phyloP scores from a whole-genome alignment of 2,329 filamentous ascomycete genomes.

The Venturia pyrina region DNA sequence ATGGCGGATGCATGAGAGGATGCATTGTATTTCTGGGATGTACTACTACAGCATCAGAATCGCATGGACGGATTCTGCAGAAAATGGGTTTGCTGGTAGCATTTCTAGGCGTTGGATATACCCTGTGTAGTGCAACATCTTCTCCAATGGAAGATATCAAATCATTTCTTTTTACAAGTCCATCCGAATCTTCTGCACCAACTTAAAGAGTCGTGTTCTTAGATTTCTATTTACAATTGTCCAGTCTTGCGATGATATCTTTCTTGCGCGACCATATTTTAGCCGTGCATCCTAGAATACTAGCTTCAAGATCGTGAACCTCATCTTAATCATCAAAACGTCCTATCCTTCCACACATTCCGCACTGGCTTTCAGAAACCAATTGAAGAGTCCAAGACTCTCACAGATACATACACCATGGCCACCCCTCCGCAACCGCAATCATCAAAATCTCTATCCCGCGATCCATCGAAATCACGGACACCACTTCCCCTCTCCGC shows the following conservation, averaged over 20 bases:
- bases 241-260: neutral
- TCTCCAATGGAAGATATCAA: neutral
- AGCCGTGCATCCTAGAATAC: neutral
- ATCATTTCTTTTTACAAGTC: neutral
- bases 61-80: neutral
- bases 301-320: neutral
- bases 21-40: neutral
- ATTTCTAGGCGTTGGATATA: conserved; percentile 3
- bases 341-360: neutral
- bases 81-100: neutral
- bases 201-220: no score
- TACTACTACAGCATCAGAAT: neutral
- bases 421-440: neutral
- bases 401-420: neutral
- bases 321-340: neutral
- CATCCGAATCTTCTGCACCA: neutral
- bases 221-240: no score
- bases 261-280: neutral
- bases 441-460: neutral
- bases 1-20: conserved; percentile 21
- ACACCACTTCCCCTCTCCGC: conserved; percentile 79
- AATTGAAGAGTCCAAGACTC: neutral
- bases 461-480: conserved; percentile 27
- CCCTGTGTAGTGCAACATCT: neutral
- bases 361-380: neutral